Evolutionary conservation across 495 filamentous ascomycete species (phyloP), one percentile per base, ranked within the genome.

Genomic region (Aspergillus steynii): DNA sequence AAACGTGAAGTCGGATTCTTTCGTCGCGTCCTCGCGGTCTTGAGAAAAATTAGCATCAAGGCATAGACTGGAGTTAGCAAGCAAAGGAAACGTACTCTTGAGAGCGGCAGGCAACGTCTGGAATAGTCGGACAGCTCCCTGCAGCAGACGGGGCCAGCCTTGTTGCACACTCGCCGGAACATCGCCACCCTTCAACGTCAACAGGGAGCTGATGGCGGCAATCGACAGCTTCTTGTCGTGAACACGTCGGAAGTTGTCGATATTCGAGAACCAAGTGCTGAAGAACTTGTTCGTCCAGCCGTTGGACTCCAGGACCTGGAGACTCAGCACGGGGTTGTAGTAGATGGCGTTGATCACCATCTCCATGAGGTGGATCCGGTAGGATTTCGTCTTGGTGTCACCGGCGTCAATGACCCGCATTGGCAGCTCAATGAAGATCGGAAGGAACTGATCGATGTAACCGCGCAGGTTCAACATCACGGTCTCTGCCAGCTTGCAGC

Each of bases 211-310:
- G 65, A 99, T 99, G 20, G 92, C 95, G 45, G 92, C 88, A 71
- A 99, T 97, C 34, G 91, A 96, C 37, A 99, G 79, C 79, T 96
- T 98, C 85, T 99, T 99, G 79, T 99, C 95, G 69, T 99, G 95
- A 12, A 99, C 95, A 15, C 95, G 82, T 56, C 86, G 88, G 78
- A 99, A 97, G 72, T 86, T 88, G 61, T 96, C 91, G 75, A 99
- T 99, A 73, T 86, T 97, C 32, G 90, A 89, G 75, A 99, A 99
- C 95, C 95, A 99, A 34, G 92, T 80, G 74, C 89, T 95, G 84
- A 99, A 99, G 76, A 99, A 98, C 77, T 96, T 97, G 76, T 98
- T 98, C n/a, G 95, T 99, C 93, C 91, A 97, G 58, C 85, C 88
- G 58, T 94, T 92, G n/a, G 82, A 72, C 74, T 99, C 95, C 46